Evolutionary conservation across 192 early-diverging fungal genomes (phyloP).

Genomic region (Coemansia sp.): DNA sequence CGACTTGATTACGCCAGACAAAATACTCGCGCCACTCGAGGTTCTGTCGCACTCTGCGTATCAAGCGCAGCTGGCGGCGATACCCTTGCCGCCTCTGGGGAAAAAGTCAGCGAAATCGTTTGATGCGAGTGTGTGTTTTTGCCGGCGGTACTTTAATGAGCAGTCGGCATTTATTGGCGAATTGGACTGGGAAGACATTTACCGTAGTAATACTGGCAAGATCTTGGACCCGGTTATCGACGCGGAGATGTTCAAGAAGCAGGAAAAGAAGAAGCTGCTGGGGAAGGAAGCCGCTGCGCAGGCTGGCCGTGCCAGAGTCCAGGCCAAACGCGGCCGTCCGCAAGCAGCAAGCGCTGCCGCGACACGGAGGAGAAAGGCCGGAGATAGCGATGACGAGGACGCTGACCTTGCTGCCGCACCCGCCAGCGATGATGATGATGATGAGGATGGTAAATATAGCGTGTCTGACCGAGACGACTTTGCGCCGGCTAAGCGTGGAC

Average conservation of each 20-base stretch:
- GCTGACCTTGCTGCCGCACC: constrained; percentile 4
- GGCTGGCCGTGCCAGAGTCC: constrained; percentile 26
- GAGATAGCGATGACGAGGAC: constrained; percentile 14
- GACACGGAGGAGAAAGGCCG: constrained; percentile 14
- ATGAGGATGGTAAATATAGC: constrained; percentile 8
- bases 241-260: constrained; percentile 30
- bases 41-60: constrained; percentile 31
- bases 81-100: neutral
- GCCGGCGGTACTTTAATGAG: constrained; percentile 50
- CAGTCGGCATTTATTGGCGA: constrained; percentile 40
- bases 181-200: constrained; percentile 55
- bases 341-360: neutral
- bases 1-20: constrained; percentile 50
- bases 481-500: constrained; percentile 9
- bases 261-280: constrained; percentile 22
- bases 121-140: constrained; percentile 23
- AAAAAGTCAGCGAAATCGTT: neutral
- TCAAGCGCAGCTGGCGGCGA: neutral
- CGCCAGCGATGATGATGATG: constrained; percentile 17
- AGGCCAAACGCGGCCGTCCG: constrained; percentile 9
- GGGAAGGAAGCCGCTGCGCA: constrained; percentile 23
- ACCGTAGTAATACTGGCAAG: constrained; percentile 5
- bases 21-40: constrained; percentile 36
- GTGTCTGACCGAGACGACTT: constrained; percentile 11
- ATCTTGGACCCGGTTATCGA: constrained; percentile 26